A percentile compares a stretch with the other conserved stretches of the same genome.
Evolutionary conservation across 2,329 filamentous ascomycete species (phyloP).

Genomic region (Ophiocordyceps camponoti-rufipedis): DNA sequence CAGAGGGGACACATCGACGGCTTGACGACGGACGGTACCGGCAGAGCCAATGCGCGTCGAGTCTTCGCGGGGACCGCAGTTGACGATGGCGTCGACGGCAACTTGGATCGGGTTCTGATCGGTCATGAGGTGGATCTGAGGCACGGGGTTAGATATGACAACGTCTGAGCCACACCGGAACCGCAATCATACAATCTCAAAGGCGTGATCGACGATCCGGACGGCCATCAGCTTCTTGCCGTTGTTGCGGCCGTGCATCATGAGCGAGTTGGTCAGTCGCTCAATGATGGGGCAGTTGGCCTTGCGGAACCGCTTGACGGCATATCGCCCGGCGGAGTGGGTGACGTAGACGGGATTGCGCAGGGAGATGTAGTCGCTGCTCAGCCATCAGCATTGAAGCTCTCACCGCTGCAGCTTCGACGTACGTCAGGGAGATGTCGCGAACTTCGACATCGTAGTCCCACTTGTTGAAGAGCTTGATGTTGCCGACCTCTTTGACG

Average conservation of each 20-base stretch:
- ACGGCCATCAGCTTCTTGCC: slow-evolving; percentile 99
- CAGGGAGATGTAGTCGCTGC: slow-evolving; percentile 99
- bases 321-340: slow-evolving; percentile 97
- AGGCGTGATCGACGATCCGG: slow-evolving; percentile 95
- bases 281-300: slow-evolving; percentile 99
- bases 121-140: slow-evolving; percentile 98
- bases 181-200: slow-evolving; percentile 73
- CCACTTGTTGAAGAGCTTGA: slow-evolving; percentile 98
- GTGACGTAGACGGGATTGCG: slow-evolving; percentile 97
- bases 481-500: slow-evolving; percentile 69
- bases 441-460: slow-evolving; percentile 98
- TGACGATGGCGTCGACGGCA: slow-evolving; percentile 98
- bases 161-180: neutral
- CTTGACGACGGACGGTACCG: slow-evolving; percentile 98
- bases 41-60: slow-evolving; percentile 98
- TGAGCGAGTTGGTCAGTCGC: slow-evolving; percentile 99
- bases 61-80: slow-evolving; percentile 99
- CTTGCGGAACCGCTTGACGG: slow-evolving; percentile 99
- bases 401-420: slow-evolving; percentile 3
- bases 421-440: slow-evolving; percentile 98
- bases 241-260: slow-evolving; percentile 99
- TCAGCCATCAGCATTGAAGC: slow-evolving; percentile 12
- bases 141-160: slow-evolving; percentile 10
- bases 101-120: slow-evolving; percentile 99
- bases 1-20: slow-evolving; percentile 98